A percentile compares a stretch with the other conserved stretches of the same genome.
These are phyloP conservation scores for Lasiodiplodia gonubiensis DNA, from an alignment of 2,329 filamentous ascomycete species.

Conservation along the genomic window DNA sequence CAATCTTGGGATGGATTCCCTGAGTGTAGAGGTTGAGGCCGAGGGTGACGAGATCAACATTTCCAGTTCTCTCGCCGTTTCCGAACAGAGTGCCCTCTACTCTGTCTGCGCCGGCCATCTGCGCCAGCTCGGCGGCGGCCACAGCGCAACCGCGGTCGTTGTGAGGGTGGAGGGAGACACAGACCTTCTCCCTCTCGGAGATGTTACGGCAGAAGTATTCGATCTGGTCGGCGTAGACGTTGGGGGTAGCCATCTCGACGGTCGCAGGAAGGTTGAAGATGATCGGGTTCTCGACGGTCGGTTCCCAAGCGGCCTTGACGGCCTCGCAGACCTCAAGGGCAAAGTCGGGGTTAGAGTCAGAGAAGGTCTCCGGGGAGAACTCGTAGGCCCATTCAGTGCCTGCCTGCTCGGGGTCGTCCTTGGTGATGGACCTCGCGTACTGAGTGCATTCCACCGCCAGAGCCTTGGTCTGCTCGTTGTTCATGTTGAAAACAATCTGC, in stretches of 20 bases:
- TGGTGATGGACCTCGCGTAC: constrained; percentile 87
- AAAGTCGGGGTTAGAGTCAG: constrained; percentile 85
- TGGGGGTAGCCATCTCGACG: constrained; percentile 92
- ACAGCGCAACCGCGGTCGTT: constrained; percentile 92
- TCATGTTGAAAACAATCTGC: constrained; percentile 85
- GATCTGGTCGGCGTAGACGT: constrained; percentile 94
- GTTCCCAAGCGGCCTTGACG: constrained; percentile 92
- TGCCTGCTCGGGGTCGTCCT: constrained; percentile 66
- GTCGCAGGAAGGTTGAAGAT: constrained; percentile 98
- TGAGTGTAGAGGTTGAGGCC: constrained; percentile 95
- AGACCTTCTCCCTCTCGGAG: constrained; percentile 81
- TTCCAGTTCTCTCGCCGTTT: constrained; percentile 94
- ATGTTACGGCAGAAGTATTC: constrained; percentile 94
- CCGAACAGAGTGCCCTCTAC: constrained; percentile 95
- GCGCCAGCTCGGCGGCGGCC: constrained; percentile 87
- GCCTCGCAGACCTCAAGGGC: constrained; percentile 85
- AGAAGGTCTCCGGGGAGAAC: constrained; percentile 88
- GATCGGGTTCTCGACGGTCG: constrained; percentile 77
- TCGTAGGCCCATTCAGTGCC: constrained; percentile 77
- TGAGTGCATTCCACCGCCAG: constrained; percentile 85
- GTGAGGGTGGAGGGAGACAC: constrained; percentile 89
- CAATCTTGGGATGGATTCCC: constrained; percentile 80
- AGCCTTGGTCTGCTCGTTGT: constrained; percentile 79
- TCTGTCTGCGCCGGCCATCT: constrained; percentile 94
- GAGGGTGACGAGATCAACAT: constrained; percentile 92